Evolutionary conservation across 345 rosid species (phyloP).

Genomic region (Brassica incana): DNA sequence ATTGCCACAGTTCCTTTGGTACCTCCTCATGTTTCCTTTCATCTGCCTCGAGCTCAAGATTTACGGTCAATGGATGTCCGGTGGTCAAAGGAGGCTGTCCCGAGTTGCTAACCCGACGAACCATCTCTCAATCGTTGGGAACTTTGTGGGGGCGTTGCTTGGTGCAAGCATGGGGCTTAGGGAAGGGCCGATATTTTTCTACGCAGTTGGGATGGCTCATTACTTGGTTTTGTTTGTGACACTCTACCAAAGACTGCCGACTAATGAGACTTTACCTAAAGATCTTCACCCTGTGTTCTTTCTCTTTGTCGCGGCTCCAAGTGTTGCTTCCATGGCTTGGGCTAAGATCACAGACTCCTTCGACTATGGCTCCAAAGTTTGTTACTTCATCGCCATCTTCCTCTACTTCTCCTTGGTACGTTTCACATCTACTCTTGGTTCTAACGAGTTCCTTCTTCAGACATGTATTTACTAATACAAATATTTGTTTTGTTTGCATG

Average conservation of each 20-base stretch:
- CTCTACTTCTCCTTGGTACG: conserved; percentile 70
- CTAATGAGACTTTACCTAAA: conserved; percentile 72
- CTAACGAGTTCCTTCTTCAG: background rate
- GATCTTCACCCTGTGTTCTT: conserved; percentile 88
- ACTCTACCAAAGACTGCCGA: conserved; percentile 46
- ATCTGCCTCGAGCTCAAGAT: conserved; percentile 71
- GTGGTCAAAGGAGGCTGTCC: conserved; percentile 75
- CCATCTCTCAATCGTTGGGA: conserved; percentile 76
- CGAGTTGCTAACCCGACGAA: conserved; percentile 81
- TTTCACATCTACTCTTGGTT: background rate
- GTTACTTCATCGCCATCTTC: conserved; percentile 77
- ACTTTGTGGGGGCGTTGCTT: conserved; percentile 79
- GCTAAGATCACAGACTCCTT: conserved; percentile 73
- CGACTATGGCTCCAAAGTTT: conserved; percentile 63
- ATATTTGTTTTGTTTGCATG: background rate
- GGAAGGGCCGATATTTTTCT: conserved; percentile 83
- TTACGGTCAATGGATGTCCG: conserved; percentile 94
- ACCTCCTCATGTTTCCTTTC: conserved; percentile 73
- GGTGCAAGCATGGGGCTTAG: conserved; percentile 78
- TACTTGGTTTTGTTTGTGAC: conserved; percentile 66
- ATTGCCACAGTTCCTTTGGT: conserved; percentile 60
- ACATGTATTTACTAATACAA: background rate
- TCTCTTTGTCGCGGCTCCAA: conserved; percentile 79
- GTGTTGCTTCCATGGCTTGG: conserved; percentile 90
- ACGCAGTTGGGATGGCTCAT: conserved; percentile 77